Conservation (phyloP, 1,139 yeast species). For the Scheffersomyces illinoinensis region DNA sequence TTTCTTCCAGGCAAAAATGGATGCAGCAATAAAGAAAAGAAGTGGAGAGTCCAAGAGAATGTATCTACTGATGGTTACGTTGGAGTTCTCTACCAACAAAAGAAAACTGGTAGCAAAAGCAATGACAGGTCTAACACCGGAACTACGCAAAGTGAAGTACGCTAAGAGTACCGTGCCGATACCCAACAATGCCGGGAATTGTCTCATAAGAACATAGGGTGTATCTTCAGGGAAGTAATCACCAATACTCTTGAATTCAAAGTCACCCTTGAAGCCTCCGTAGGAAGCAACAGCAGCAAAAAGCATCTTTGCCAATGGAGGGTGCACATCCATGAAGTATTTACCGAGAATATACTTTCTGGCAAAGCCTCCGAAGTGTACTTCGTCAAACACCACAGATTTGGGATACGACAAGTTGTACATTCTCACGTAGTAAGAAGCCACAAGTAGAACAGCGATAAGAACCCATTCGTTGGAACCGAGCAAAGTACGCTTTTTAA, state of each 20-base stretch:
- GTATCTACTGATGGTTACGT: slow-evolving; percentile 85
- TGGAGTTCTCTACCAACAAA: slow-evolving; percentile 81
- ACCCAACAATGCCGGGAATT: slow-evolving; percentile 82
- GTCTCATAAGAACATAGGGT: slow-evolving; percentile 84
- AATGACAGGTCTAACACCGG: slow-evolving; percentile 78
- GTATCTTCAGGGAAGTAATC: slow-evolving; percentile 55
- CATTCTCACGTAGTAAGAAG: slow-evolving; percentile 51
- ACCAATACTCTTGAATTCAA: slow-evolving; percentile 73
- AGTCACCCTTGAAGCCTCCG: slow-evolving; percentile 79
- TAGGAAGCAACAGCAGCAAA: slow-evolving; percentile 73
- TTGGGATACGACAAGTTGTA: slow-evolving; percentile 63
- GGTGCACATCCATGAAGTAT: slow-evolving; percentile 92
- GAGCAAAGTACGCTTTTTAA: slow-evolving; percentile 22
- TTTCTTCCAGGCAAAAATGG: slow-evolving; percentile 77
- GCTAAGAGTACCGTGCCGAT: slow-evolving; percentile 73
- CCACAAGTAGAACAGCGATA: slow-evolving; percentile 50
- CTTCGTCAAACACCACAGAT: slow-evolving; percentile 92
- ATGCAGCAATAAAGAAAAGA: slow-evolving; percentile 84
- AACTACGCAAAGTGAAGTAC: slow-evolving; percentile 79
- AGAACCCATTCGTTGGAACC: slow-evolving; percentile 28
- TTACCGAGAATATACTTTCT: slow-evolving; percentile 68
- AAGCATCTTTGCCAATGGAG: slow-evolving; percentile 88
- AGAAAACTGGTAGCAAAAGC: slow-evolving; percentile 68
- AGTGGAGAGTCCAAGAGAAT: slow-evolving; percentile 90
- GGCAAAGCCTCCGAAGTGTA: slow-evolving; percentile 81